phyloP scores from a whole-genome alignment of 2,329 filamentous ascomycete species.

The Ascomycota sp. region DNA sequence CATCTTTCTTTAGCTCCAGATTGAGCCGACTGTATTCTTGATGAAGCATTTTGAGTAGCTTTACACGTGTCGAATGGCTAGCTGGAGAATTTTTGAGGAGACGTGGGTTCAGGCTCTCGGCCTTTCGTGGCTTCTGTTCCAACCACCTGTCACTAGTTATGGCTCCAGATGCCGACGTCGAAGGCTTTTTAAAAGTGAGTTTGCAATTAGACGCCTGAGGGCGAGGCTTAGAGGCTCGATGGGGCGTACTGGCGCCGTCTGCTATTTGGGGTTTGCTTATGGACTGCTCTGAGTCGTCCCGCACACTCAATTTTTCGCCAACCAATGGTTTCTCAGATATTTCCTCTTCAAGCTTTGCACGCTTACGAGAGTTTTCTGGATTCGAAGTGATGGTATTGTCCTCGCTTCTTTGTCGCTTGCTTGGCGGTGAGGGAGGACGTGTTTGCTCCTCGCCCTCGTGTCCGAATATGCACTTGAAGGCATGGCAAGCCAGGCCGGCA shows the following conservation, averaged over 20 bases:
- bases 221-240: no score
- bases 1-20: slow-evolving; percentile 32
- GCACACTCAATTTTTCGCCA: no score
- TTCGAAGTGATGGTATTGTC: background rate
- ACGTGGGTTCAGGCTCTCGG: slow-evolving; percentile 46
- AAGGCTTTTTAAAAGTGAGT: background rate
- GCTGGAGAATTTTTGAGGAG: slow-evolving; percentile 38
- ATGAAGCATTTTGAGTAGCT: slow-evolving; percentile 42
- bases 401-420: background rate
- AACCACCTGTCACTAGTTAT: no score
- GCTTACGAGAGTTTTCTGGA: slow-evolving; percentile 12
- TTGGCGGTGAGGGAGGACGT: background rate
- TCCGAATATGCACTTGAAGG: slow-evolving; percentile 29
- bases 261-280: no score
- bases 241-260: no score
- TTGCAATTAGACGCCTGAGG: no score
- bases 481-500: slow-evolving; percentile 24
- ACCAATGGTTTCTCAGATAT: background rate
- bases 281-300: no score
- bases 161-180: background rate
- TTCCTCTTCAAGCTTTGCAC: slow-evolving; percentile 9
- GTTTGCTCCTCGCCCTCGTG: slow-evolving; percentile 13
- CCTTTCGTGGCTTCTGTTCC: slow-evolving; percentile 7
- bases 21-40: slow-evolving; percentile 48
- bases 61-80: slow-evolving; percentile 32